Base-by-base conservation (phyloP, 2,329 filamentous ascomycete species). In the Penicillium freii region DNA sequence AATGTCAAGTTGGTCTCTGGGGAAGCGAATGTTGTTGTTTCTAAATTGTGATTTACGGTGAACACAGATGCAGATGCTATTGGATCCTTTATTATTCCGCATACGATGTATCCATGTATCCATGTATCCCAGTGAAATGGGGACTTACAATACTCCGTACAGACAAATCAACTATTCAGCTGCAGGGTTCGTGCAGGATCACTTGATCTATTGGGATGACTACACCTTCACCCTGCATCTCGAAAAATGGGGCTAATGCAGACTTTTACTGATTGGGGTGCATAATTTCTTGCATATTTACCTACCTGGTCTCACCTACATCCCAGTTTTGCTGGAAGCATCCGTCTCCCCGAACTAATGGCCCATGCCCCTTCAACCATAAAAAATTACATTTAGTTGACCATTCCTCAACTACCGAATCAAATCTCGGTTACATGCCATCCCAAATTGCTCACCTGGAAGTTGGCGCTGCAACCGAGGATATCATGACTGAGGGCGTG, bases 91-190 rank as follows among this genome's bases (percentile, higher is more conserved):
- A 19, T 13, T 15, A 10, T 17, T 19, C 17, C 6, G 3, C 10
- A n/a, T 13, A 6, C 29, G 13, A 17, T 19, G 17, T n/a, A 17
- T 31, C 4, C 34, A 36, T 23, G 23, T 23, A 23, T 23, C 23
- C 23, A 23, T 19, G 15, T 23, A 17, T 25, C 13, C 2, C 13
- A 13, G 15, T 47, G 8, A 9, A 11, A 48, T 48, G 9, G 8
- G 8, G 19, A 36, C 25, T 17, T 48, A 33, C 3, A 45, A 7
- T 45, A 45, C 17, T 44, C 25, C 29, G 29, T 31, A 31, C 29
- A 1, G 29, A 84, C 0, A 81, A 78, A 0, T 78, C 80, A 4
- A 78, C 77, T 0, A 79, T 79, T 0, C 85, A 84, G 11, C 31
- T 39, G 51, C 51, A 39, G 23, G 17, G 8, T 29, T 51, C 5